These are phyloP conservation scores for Blastocystis sp. DNA, from an alignment of 352 stramenopile genomes.

Conservation along the genomic window DNA sequence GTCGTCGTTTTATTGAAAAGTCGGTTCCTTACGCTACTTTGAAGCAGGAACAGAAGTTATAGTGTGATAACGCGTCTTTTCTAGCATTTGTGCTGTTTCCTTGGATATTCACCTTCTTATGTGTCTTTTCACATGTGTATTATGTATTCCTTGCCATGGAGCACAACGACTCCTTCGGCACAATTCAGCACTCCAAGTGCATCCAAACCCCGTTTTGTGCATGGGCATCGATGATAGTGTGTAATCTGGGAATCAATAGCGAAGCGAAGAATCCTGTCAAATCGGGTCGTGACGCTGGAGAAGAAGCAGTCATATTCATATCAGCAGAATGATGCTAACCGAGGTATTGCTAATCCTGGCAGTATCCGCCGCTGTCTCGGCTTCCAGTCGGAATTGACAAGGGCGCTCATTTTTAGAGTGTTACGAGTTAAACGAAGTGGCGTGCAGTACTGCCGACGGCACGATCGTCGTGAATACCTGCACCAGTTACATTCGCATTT, in stretches of 20 bases:
- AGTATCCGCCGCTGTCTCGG: conserved; percentile 8
- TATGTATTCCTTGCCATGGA: not conserved
- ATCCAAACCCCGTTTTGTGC: conserved; percentile 5
- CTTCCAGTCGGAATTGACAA: not conserved
- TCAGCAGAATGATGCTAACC: conserved; percentile 25
- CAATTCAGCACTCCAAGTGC: not conserved
- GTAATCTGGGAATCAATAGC: not conserved
- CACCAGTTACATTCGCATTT: conserved; percentile 57
- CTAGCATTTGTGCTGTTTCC: too few relatives aligned
- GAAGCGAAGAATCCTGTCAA: conserved; percentile 68
- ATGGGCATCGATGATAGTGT: too few relatives aligned
- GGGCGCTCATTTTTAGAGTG: conserved; percentile 25
- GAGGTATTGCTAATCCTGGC: conserved; percentile 1
- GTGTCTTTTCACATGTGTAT: not conserved
- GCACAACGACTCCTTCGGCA: not conserved
- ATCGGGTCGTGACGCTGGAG: not conserved
- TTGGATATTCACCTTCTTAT: not conserved
- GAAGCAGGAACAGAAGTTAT: not conserved
- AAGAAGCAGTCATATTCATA: conserved; percentile 49
- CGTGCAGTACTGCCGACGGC: conserved; percentile 28
- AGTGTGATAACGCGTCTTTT: too few relatives aligned
- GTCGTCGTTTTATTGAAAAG: not conserved
- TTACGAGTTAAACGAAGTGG: conserved; percentile 16
- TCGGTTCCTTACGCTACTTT: not conserved
- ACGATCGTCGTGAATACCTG: conserved; percentile 20